phyloP scores from a whole-genome alignment of 352 stramenopile species.

The Halophytophthora batemanensis region DNA sequence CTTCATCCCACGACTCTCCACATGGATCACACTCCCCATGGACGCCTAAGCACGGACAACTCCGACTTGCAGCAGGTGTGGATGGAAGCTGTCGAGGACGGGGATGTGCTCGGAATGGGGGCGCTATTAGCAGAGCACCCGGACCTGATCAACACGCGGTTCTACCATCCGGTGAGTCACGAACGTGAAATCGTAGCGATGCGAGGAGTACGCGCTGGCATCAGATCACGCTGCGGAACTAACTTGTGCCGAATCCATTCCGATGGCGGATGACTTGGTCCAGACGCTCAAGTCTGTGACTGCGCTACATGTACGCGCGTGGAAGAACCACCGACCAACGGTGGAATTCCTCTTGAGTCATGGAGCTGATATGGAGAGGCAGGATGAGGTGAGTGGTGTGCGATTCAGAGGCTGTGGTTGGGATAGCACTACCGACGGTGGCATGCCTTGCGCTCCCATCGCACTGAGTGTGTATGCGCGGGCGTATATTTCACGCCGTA shows the following conservation, averaged over 20 bases:
- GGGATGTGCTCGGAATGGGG: conserved; percentile 5
- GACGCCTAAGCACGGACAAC: no score
- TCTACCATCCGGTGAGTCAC: conserved; percentile 17
- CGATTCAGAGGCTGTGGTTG: no score
- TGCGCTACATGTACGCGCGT: conserved; percentile 32
- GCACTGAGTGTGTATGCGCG: no score
- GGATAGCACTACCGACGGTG: no score
- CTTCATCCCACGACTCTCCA: no score
- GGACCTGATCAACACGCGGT: conserved; percentile 16
- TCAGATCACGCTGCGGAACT: no score
- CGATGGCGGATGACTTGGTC: background rate
- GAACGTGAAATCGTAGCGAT: no score
- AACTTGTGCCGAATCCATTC: no score
- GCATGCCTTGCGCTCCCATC: no score
- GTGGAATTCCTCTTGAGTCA: conserved; percentile 19
- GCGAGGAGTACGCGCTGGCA: no score
- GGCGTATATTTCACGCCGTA: background rate
- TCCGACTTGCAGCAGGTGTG: conserved; percentile 7
- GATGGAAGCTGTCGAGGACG: conserved; percentile 11
- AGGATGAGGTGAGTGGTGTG: conserved; percentile 20
- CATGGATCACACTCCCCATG: no score
- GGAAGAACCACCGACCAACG: conserved; percentile 19
- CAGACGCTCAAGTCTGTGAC: conserved; percentile 21
- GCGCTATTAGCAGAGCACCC: conserved; percentile 14
- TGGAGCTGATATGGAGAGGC: conserved; percentile 22